A percentile compares a stretch with the other conserved stretches of the same genome.
phyloP scores from a whole-genome alignment of 805 yeast species.

The Maudiozyma turicensis region DNA sequence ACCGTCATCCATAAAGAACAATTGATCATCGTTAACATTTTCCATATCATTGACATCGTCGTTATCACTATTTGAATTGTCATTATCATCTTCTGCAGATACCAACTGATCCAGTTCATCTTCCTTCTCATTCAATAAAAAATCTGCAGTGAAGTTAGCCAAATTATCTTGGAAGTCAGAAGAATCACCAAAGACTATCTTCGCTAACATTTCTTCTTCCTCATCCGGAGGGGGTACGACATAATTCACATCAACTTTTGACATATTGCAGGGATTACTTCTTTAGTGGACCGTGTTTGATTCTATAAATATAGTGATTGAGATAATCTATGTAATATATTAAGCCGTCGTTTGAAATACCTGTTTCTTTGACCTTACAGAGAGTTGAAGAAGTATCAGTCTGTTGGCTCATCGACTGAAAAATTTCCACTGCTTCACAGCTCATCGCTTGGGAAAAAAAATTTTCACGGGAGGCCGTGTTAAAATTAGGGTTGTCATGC shows the following conservation, averaged over 20 bases:
- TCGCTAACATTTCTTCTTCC: conserved; percentile 73
- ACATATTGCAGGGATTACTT: neutral
- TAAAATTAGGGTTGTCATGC: too few relatives aligned
- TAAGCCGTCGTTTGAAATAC: too few relatives aligned
- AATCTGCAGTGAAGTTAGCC: conserved; percentile 47
- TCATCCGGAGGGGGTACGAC: conserved; percentile 61
- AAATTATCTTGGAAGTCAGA: conserved; percentile 46
- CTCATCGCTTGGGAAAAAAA: too few relatives aligned
- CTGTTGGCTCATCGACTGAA: too few relatives aligned
- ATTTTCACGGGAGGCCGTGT: too few relatives aligned
- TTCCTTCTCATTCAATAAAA: conserved; percentile 32
- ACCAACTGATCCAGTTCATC: conserved; percentile 16
- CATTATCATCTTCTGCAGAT: conserved; percentile 19
- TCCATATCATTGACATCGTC: conserved; percentile 24
- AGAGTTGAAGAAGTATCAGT: too few relatives aligned
- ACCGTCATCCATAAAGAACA: conserved; percentile 21
- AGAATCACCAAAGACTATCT: conserved; percentile 79
- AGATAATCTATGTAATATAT: too few relatives aligned
- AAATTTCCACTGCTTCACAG: too few relatives aligned
- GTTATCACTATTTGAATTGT: conserved; percentile 16
- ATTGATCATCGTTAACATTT: conserved; percentile 20
- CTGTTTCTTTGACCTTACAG: too few relatives aligned
- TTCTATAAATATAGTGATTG: too few relatives aligned
- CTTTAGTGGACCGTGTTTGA: too few relatives aligned
- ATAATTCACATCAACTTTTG: conserved; percentile 2